Percentiles rank a stretch among this genome's conserved stretches.
Evolutionary conservation across 2,329 filamentous ascomycete species (phyloP).

Genomic region (Apiospora sp.): DNA sequence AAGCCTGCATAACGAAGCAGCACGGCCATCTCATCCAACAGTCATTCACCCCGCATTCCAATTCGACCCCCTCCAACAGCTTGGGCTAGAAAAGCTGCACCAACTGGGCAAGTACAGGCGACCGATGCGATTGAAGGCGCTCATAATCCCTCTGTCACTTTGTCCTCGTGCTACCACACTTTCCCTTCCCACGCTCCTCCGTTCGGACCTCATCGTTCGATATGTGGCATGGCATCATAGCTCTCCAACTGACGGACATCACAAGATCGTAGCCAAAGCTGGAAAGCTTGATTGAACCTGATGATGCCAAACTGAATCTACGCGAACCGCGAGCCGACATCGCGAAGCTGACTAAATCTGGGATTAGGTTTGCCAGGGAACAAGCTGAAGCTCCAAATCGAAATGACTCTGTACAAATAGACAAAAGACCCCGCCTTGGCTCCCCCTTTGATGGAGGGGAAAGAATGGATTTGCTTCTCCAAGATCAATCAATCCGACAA

Average conservation of each 20-base stretch:
- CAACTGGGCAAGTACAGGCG: constrained; percentile 19
- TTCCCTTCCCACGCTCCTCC: background rate
- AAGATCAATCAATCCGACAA: background rate
- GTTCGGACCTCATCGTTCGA: constrained; percentile 14
- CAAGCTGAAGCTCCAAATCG: constrained; percentile 7
- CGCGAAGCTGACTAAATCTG: background rate
- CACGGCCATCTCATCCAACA: background rate
- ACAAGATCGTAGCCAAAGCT: background rate
- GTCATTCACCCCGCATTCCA: background rate
- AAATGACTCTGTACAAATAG: constrained; percentile 12
- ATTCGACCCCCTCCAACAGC: background rate
- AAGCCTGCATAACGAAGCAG: background rate
- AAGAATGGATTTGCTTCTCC: background rate
- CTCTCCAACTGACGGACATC: constrained; percentile 16
- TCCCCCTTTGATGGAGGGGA: constrained; percentile 7
- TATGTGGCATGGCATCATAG: constrained; percentile 21
- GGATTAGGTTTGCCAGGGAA: background rate
- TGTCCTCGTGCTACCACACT: constrained; percentile 3
- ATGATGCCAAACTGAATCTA: background rate
- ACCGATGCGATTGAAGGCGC: constrained; percentile 4
- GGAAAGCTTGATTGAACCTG: background rate
- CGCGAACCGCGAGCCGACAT: background rate
- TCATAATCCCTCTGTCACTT: background rate
- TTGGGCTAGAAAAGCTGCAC: background rate
- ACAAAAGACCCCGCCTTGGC: constrained; percentile 20